These are phyloP conservation scores for Pseudocercospora fijiensis DNA, from an alignment of 2,329 filamentous ascomycete genomes.

Conservation along the genomic window DNA sequence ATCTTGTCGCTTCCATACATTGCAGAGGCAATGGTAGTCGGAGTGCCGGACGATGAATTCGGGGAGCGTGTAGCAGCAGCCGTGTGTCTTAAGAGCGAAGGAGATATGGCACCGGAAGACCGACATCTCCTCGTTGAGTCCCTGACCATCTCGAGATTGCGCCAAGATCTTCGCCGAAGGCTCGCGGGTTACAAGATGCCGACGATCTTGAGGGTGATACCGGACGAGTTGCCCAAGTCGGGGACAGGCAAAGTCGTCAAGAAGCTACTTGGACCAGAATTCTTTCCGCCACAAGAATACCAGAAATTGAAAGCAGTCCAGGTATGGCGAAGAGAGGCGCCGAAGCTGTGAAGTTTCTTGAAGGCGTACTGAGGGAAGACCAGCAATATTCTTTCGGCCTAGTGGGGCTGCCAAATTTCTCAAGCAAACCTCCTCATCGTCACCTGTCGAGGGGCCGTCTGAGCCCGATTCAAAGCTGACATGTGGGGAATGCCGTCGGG, in stretches of 20 bases:
- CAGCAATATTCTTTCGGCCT: not conserved
- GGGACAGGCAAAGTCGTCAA: constrained; percentile 54
- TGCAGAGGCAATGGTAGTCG: constrained; percentile 55
- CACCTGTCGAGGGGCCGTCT: not conserved
- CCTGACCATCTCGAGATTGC: constrained; percentile 44
- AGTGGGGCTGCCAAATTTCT: not conserved
- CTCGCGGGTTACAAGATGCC: constrained; percentile 53
- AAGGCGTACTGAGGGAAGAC: not conserved
- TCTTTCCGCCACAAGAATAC: constrained; percentile 33
- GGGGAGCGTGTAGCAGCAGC: constrained; percentile 57
- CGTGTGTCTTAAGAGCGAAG: constrained; percentile 44
- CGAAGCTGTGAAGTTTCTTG: constrained; percentile 13
- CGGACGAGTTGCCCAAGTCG: constrained; percentile 51
- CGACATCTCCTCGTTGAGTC: constrained; percentile 19
- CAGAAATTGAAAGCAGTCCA: constrained; percentile 28
- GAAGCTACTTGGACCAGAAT: constrained; percentile 40
- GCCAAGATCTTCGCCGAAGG: constrained; percentile 46
- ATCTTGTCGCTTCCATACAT: constrained; percentile 51
- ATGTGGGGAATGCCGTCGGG: not conserved
- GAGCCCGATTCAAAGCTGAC: not conserved
- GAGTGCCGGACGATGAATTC: constrained; percentile 55
- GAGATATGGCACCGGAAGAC: constrained; percentile 28
- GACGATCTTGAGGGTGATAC: constrained; percentile 47
- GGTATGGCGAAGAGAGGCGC: constrained; percentile 28
- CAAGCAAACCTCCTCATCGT: not conserved